Percentiles rank a stretch among this genome's conserved stretches.
Conservation (phyloP, 1,284 basidiomycete species). For the Boletus semigastroideus region DNA sequence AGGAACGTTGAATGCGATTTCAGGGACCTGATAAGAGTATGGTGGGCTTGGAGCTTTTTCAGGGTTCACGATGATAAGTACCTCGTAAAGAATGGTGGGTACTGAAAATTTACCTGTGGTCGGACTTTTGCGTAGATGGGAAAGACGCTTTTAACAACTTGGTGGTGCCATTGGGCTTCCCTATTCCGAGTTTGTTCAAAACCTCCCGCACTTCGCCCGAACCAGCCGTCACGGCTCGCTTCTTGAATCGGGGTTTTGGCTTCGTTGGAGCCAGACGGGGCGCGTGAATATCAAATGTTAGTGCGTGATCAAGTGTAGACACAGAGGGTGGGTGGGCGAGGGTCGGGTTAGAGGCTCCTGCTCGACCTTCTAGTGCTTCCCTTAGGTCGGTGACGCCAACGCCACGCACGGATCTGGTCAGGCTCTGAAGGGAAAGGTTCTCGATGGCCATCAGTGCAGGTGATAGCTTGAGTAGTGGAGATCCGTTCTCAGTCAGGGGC, state of each 20-base stretch:
- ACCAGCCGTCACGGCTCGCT: conserved; percentile 47
- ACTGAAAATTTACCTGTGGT: conserved; percentile 36
- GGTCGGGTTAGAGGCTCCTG: conserved; percentile 74
- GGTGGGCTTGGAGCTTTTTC: conserved; percentile 18
- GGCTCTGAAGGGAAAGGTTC: conserved; percentile 79
- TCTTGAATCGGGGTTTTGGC: conserved; percentile 55
- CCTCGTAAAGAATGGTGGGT: not conserved
- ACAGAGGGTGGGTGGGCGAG: conserved; percentile 64
- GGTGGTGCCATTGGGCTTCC: conserved; percentile 60
- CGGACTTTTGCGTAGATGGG: conserved; percentile 44
- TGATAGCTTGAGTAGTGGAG: conserved; percentile 74
- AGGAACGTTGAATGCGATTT: conserved; percentile 10
- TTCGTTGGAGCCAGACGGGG: conserved; percentile 47
- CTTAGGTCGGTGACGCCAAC: conserved; percentile 85
- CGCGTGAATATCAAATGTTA: conserved; percentile 44
- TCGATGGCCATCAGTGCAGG: conserved; percentile 86
- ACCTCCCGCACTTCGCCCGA: conserved; percentile 78
- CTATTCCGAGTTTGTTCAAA: conserved; percentile 73
- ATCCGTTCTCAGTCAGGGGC: conserved; percentile 60
- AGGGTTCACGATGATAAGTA: conserved; percentile 4
- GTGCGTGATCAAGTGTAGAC: conserved; percentile 70
- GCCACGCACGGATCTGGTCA: conserved; percentile 69
- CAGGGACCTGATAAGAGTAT: conserved; percentile 14
- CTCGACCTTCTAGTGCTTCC: conserved; percentile 81
- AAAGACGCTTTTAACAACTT: conserved; percentile 68